Evolutionary conservation across 73 alveolate genomes (phyloP).

Genomic region (Tetrahymena borealis): DNA sequence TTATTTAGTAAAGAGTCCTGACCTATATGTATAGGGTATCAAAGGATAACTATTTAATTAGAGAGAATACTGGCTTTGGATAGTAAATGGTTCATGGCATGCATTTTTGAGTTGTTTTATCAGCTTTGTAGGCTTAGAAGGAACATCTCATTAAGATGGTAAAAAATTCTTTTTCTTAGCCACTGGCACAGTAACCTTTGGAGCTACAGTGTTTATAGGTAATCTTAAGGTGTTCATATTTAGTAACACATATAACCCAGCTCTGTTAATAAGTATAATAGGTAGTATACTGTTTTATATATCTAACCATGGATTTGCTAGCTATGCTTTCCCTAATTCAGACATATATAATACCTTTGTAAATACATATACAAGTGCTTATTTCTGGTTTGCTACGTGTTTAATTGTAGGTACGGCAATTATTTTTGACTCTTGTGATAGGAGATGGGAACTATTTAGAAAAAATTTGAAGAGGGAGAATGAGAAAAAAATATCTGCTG

Average conservation of each 20-base stretch:
- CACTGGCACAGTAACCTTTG: background rate
- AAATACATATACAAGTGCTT: background rate
- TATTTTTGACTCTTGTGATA: background rate
- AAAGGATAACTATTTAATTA: background rate
- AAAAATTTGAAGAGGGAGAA: background rate
- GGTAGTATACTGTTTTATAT: background rate
- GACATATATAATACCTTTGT: background rate
- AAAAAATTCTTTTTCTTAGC: background rate
- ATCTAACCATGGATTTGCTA: background rate
- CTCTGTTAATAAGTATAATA: background rate
- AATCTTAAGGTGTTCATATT: background rate
- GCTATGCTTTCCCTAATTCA: background rate
- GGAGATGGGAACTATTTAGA: background rate
- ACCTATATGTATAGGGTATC: background rate
- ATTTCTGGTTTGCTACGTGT: background rate
- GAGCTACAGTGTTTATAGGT: background rate
- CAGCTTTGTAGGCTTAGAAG: background rate
- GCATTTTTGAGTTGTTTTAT: background rate
- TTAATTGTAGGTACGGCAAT: background rate
- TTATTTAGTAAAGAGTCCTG: background rate
- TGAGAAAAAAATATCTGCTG: background rate
- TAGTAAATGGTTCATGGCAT: background rate
- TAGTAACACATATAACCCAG: background rate
- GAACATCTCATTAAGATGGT: background rate
- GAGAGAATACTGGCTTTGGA: background rate